Percentiles rank a stretch among this genome's conserved stretches.
Conservation (phyloP, 2,329 filamentous ascomycete species). For the Botrytis squamosa region DNA sequence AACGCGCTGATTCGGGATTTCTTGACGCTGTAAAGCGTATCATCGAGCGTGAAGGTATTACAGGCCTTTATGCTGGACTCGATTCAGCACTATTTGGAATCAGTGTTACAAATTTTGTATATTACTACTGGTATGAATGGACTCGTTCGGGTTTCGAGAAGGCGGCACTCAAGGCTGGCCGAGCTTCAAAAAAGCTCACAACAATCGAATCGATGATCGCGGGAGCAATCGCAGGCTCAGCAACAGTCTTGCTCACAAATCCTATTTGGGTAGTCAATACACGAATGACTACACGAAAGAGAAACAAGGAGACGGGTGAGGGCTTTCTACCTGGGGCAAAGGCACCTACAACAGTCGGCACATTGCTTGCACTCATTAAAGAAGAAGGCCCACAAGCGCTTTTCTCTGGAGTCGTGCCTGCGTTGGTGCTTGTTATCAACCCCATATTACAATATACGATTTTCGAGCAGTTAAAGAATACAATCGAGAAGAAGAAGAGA, state of each 20-base stretch:
- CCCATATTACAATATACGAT: constrained; percentile 98
- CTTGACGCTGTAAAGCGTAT: constrained; percentile 81
- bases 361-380: constrained; percentile 73
- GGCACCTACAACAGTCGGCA: constrained; percentile 73
- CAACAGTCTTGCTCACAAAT: constrained; percentile 94
- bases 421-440: constrained; percentile 93
- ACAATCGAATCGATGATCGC: constrained; percentile 94
- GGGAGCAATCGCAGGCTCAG: constrained; percentile 87
- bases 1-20: constrained; percentile 82
- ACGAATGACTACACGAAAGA: constrained; percentile 88
- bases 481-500: constrained; percentile 69
- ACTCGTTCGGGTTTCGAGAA: constrained; percentile 82
- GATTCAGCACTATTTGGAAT: constrained; percentile 96
- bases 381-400: constrained; percentile 83
- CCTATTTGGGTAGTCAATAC: constrained; percentile 99
- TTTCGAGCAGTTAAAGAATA: constrained; percentile 97
- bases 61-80: constrained; percentile 87
- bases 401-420: constrained; percentile 89
- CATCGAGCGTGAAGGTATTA: constrained; percentile 84
- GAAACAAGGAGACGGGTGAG: constrained; percentile 45
- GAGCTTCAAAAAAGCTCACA: constrained; percentile 77
- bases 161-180: constrained; percentile 70
- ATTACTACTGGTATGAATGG: constrained; percentile 99
- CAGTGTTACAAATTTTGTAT: constrained; percentile 98
- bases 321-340: constrained; percentile 49